Conservation (phyloP, 805 yeast genomes). For the Candida rishiriensis region DNA sequence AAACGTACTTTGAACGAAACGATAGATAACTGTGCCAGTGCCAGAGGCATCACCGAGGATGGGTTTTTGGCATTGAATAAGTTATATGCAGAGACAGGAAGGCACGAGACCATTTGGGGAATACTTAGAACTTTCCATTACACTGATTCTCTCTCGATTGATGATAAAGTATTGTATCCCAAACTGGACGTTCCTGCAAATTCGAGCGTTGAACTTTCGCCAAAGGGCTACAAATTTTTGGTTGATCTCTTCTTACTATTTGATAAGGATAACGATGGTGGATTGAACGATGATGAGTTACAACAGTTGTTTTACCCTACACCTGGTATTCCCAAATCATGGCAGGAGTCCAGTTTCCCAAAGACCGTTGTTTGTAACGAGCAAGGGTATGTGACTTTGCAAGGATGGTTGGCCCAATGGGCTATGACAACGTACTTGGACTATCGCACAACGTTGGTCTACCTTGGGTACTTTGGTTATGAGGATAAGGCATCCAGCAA, state of each 20-base stretch:
- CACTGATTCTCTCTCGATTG: slow-evolving; percentile 84
- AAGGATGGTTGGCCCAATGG: slow-evolving; percentile 99
- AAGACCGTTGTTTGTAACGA: slow-evolving; percentile 84
- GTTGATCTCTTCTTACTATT: slow-evolving; percentile 85
- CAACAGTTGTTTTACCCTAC: slow-evolving; percentile 74
- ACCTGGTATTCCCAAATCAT: slow-evolving; percentile 84
- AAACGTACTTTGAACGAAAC: slow-evolving; percentile 31
- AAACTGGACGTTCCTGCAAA: slow-evolving; percentile 65
- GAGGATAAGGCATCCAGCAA: slow-evolving; percentile 37
- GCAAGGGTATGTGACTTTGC: slow-evolving; percentile 82
- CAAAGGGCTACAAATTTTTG: slow-evolving; percentile 84
- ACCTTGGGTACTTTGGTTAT: slow-evolving; percentile 86
- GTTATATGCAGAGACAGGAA: slow-evolving; percentile 81
- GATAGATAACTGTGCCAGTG: slow-evolving; percentile 27
- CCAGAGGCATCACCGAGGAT: slow-evolving; percentile 57
- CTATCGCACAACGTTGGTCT: slow-evolving; percentile 77
- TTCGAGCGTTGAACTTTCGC: slow-evolving; percentile 86
- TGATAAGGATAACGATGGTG: slow-evolving; percentile 97
- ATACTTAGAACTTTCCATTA: slow-evolving; percentile 83
- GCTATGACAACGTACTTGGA: slow-evolving; percentile 90
- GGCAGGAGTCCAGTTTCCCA: slow-evolving; percentile 87
- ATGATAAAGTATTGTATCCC: slow-evolving; percentile 77
- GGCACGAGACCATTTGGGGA: slow-evolving; percentile 98
- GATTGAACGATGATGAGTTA: slow-evolving; percentile 73
- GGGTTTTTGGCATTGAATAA: slow-evolving; percentile 79